phyloP scores from a whole-genome alignment of 306 rosid genomes.

The Purshia tridentata region DNA sequence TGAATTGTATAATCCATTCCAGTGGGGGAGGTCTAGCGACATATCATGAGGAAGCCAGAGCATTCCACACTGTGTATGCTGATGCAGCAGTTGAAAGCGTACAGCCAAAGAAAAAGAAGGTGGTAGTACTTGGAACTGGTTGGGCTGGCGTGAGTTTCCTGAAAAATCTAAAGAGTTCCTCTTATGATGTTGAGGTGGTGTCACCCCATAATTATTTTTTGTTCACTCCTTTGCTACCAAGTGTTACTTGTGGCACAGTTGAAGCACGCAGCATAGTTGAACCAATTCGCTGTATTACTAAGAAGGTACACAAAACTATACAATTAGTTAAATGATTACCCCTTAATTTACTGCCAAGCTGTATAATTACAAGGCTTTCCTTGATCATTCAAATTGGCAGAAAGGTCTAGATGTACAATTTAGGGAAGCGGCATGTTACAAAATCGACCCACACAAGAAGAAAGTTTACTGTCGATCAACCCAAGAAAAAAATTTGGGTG shows the following conservation, averaged over 20 bases:
- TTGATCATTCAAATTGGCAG: slow-evolving; percentile 25
- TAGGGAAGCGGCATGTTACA: slow-evolving; percentile 65
- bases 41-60: slow-evolving; percentile 28
- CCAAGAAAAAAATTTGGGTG: slow-evolving; percentile 42
- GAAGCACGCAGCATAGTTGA: slow-evolving; percentile 80
- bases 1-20: slow-evolving; percentile 23
- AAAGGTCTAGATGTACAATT: slow-evolving; percentile 49
- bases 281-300: slow-evolving; percentile 61
- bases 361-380: neutral
- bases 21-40: slow-evolving; percentile 72
- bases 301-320: slow-evolving; percentile 42
- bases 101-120: slow-evolving; percentile 47
- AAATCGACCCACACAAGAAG: slow-evolving; percentile 63
- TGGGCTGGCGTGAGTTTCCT: slow-evolving; percentile 82
- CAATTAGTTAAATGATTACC: no score
- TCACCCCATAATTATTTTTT: slow-evolving; percentile 84
- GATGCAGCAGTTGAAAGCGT: slow-evolving; percentile 21
- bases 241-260: slow-evolving; percentile 73
- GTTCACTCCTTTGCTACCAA: slow-evolving; percentile 81
- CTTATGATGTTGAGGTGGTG: slow-evolving; percentile 68
- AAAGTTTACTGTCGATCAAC: slow-evolving; percentile 58
- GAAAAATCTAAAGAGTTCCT: slow-evolving; percentile 52
- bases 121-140: slow-evolving; percentile 86
- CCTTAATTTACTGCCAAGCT: no score
- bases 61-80: slow-evolving; percentile 26